phyloP scores from a whole-genome alignment of 352 stramenopile species.

The Globisporangium spinosum region DNA sequence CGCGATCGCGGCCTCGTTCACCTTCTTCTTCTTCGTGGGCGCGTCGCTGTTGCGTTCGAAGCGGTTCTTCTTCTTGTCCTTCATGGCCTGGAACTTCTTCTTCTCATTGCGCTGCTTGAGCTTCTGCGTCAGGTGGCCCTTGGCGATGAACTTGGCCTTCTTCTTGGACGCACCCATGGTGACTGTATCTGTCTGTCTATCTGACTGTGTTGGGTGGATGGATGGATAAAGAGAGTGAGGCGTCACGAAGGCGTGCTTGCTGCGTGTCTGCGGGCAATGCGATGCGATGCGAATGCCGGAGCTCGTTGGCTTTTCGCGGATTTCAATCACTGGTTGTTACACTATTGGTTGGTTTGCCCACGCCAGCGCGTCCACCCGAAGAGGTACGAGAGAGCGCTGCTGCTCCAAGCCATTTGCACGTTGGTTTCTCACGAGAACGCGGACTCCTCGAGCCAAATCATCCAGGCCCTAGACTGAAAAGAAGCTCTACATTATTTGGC shows the following conservation, averaged over 20 bases:
- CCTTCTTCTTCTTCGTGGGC: conserved; percentile 42
- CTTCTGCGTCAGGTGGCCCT: conserved; percentile 71
- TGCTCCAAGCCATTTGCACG: no score
- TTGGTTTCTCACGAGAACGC: no score
- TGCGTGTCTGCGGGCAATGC: neutral
- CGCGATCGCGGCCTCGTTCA: conserved; percentile 22
- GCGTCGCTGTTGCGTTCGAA: conserved; percentile 65
- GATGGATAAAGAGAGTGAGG: neutral
- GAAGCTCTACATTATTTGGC: no score
- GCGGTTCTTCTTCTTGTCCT: conserved; percentile 71
- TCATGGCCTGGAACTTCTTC: conserved; percentile 77
- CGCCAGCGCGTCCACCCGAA: no score
- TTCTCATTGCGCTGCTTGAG: conserved; percentile 85
- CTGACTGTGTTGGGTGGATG: neutral
- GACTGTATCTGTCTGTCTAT: conserved; percentile 5
- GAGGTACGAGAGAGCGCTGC: no score
- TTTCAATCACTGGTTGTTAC: conserved; percentile 10
- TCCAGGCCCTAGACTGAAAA: no score
- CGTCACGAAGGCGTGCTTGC: neutral
- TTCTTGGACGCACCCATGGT: conserved; percentile 74
- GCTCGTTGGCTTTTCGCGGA: conserved; percentile 14
- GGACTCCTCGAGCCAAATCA: no score
- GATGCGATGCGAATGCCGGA: conserved; percentile 6
- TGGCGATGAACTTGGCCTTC: conserved; percentile 87
- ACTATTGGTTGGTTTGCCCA: neutral